Base-by-base conservation (phyloP, 768 basidiomycete genomes). In the Amanita exitialis region DNA sequence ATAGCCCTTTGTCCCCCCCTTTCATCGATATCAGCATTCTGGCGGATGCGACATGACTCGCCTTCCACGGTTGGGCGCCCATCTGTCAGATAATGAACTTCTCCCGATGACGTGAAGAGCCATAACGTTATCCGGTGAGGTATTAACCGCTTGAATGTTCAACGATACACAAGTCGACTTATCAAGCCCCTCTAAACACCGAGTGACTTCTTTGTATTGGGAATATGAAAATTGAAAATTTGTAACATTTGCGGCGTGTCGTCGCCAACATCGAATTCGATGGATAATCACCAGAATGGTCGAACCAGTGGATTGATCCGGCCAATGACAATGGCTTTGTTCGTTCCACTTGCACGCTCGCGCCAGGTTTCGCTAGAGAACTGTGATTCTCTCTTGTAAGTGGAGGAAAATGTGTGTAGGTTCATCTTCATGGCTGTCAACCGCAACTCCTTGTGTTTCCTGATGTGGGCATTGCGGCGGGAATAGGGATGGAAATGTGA, bases 331-430 rank as follows among this genome's bases (percentile, higher is more conserved):
- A 59, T 64, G 6, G 53, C 48, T 32, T 60, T 57, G 3, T 56
- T 59, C 8, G 50, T n/a, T 2, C 54, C 57, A 28, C 61, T 57
- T 43, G 65, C 46, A 20, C 62, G 59, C 32, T 49, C 54, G 10
- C 54, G 54, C 68, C 65, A 66, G 38, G 54, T 38, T 5, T 56
- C 61, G 12, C 25, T 38, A 4, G 59, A 57, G 30, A 64, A 62
- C 16, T 41, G 13, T 18, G 52, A 54, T 47, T 66, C 63, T 13
- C 57, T 53, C n/a, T 53, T 61, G 34, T 59, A 63, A 8, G 54
- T 61, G 7, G 63, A 64, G 8, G 58, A 56, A 51, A 65, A 66
- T 1, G 62, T 60, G 16, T 64, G 57, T 37, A 62, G 63, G 44
- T 66, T 58, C 32, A 58, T 57, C 36, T 59, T 57, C 23, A 67